phyloP scores from a whole-genome alignment of 2,329 filamentous ascomycete genomes.

The Talaromyces albobiverticillius region DNA sequence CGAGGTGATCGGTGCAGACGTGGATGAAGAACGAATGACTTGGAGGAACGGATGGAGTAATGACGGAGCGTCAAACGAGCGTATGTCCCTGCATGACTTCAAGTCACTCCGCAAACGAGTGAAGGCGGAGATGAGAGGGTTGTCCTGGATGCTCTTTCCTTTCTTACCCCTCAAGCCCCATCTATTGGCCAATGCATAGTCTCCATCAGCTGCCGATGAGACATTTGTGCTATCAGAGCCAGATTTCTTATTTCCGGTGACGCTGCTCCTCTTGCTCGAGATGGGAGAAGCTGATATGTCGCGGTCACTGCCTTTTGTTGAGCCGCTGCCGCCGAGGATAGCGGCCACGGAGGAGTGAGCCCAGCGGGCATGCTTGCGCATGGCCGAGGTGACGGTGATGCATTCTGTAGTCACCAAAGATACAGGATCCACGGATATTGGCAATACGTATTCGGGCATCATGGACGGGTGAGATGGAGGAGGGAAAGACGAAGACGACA shows the following conservation, averaged over 20 bases:
- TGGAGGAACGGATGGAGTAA: conserved; percentile 92
- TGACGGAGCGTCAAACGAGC: conserved; percentile 81
- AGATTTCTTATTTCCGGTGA: conserved; percentile 13
- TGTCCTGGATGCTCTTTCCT: conserved; percentile 95
- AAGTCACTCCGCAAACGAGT: conserved; percentile 84
- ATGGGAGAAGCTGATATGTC: conserved; percentile 41
- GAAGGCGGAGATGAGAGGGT: conserved; percentile 93
- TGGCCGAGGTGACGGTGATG: conserved; percentile 95
- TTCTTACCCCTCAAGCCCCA: conserved; percentile 95
- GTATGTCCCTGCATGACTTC: conserved; percentile 85
- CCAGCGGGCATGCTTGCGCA: conserved; percentile 96
- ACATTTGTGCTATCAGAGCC: conserved; percentile 16
- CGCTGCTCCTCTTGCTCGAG: conserved; percentile 27
- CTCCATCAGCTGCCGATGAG: conserved; percentile 33
- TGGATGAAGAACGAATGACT: conserved; percentile 93
- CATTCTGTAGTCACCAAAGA: conserved; percentile 97
- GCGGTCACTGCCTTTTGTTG: conserved; percentile 45
- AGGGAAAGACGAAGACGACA: background rate
- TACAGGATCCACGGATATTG: conserved; percentile 84
- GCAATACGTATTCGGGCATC: conserved; percentile 46
- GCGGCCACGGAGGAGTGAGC: conserved; percentile 94
- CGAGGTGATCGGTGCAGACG: conserved; percentile 92
- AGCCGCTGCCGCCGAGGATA: conserved; percentile 72
- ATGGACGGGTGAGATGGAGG: conserved; percentile 17
- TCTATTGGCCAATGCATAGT: conserved; percentile 64